Base-by-base conservation (phyloP, 257 asterid genomes). In the Echium plantagineum region DNA sequence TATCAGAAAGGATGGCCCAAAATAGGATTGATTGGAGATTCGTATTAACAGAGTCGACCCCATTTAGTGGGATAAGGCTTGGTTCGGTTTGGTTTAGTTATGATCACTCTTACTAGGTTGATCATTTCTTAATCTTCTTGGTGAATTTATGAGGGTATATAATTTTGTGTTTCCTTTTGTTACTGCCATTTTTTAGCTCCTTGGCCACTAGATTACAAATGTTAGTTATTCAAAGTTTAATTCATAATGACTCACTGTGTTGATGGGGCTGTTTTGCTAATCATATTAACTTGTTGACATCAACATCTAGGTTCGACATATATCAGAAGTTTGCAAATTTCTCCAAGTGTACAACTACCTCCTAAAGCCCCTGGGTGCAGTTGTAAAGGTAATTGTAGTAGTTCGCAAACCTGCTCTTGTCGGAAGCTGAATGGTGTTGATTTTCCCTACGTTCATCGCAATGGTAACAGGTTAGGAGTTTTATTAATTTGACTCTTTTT, bases 371-470 rank as follows among this genome's bases (percentile, higher is more conserved):
- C 48, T n/a, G 95, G 98, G 56, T 91, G 98, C 71, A 64, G 58
- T 19, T 91, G 98, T 52, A 54, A 5, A 59, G 96, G 81, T 31
- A 58, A 21, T 20, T 91, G 98, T 68, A 60, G 49, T 13, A 90
- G 85, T 72, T 76, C 94, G 6, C 70, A 76, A 64, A 75, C 63
- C 58, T 91, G 96, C 66, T 80, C 86, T 38, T 87, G 98, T 60
- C 96, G 95, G 8, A 80, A 81, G 66, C 76, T 85, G 17, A 91
- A 91, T 65, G 98, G 98, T 15, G 86, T 86, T 3, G 85, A 78
- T 72, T 85, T 91, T 55, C 98, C 98, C 17, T 91, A 85, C 57
- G 98, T 85, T 35, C 77, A 70, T 10, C 75, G 61, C 30, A 76
- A 82, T 72, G 93, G 94, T 71, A 94, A 90, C 63, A 82, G 98